Percentiles rank a stretch among this genome's conserved stretches.
Evolutionary conservation across 1,284 basidiomycete genomes (phyloP).

Genomic region (Lignosus rhinocerotis): DNA sequence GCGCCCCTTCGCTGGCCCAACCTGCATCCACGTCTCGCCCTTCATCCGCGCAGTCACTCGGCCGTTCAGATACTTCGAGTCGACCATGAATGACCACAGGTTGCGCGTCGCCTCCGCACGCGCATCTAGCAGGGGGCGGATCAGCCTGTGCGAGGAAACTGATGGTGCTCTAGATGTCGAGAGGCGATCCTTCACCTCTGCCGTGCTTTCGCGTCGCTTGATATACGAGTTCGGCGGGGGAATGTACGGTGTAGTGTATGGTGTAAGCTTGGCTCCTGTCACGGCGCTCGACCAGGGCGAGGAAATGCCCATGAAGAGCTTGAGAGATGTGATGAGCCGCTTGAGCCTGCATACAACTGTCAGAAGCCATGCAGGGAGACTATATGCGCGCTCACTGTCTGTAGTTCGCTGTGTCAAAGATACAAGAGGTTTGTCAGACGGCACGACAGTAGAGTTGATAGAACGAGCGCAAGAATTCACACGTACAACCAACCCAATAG

Average conservation of each 20-base stretch:
- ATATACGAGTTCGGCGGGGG: slow-evolving; percentile 30
- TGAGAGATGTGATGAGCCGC: slow-evolving; percentile 38
- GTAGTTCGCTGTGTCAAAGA: slow-evolving; percentile 36
- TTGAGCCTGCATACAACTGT: slow-evolving; percentile 29
- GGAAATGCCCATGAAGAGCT: slow-evolving; percentile 34
- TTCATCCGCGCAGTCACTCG: slow-evolving; percentile 15
- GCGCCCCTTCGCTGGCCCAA: slow-evolving; percentile 14
- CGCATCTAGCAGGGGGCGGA: slow-evolving; percentile 27
- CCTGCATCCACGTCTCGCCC: slow-evolving; percentile 23
- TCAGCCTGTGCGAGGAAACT: slow-evolving; percentile 17
- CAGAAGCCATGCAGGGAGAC: neutral
- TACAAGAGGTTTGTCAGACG: neutral
- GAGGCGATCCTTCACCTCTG: slow-evolving; percentile 1
- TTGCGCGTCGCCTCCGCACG: slow-evolving; percentile 23
- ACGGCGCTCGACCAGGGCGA: slow-evolving; percentile 24
- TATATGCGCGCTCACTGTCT: slow-evolving; percentile 25
- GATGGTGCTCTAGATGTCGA: neutral
- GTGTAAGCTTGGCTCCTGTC: slow-evolving; percentile 13
- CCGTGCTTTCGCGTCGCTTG: slow-evolving; percentile 20
- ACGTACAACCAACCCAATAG: slow-evolving; percentile 41
- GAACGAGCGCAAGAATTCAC: neutral
- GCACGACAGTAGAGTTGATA: neutral
- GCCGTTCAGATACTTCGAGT: slow-evolving; percentile 20
- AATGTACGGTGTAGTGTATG: slow-evolving; percentile 24
- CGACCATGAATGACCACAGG: slow-evolving; percentile 22